Conservation (phyloP, 805 yeast species). For the Lipomyces spencermartinsiae region DNA sequence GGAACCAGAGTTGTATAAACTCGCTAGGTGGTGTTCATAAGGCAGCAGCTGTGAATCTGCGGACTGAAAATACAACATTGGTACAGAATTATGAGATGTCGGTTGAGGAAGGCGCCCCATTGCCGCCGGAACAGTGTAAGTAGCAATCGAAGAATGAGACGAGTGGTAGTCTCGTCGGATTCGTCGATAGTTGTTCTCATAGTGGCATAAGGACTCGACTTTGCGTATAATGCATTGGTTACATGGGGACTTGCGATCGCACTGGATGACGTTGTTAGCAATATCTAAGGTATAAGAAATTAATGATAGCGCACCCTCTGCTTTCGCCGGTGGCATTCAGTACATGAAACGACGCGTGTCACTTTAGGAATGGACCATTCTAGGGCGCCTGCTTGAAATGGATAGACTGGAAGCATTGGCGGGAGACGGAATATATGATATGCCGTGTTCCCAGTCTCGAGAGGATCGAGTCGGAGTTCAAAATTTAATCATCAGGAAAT, state of each 20-base stretch:
- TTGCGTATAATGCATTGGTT: slow-evolving; percentile 32
- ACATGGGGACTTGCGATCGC: slow-evolving; percentile 35
- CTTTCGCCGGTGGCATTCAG: slow-evolving; percentile 37
- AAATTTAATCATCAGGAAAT: too few species aligned
- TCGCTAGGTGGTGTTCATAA: too few species aligned
- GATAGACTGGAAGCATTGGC: too few species aligned
- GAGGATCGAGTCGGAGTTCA: too few species aligned
- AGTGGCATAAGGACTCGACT: slow-evolving; percentile 31
- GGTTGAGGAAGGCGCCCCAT: not conserved
- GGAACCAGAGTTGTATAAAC: too few species aligned
- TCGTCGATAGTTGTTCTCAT: slow-evolving; percentile 7
- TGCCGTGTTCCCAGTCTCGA: too few species aligned
- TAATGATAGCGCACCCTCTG: slow-evolving; percentile 23
- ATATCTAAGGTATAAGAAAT: not conserved
- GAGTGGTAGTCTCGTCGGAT: not conserved
- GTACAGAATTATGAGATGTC: too few species aligned
- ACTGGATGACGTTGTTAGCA: slow-evolving; percentile 12
- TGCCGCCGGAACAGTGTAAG: not conserved
- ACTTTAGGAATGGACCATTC: too few species aligned
- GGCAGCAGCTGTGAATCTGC: too few species aligned
- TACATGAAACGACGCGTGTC: slow-evolving; percentile 33
- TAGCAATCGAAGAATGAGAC: not conserved
- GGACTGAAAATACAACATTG: too few species aligned
- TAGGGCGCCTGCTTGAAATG: too few species aligned
- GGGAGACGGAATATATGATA: too few species aligned